phyloP scores from a whole-genome alignment of 148 eudicot species.

The Silene conica region DNA sequence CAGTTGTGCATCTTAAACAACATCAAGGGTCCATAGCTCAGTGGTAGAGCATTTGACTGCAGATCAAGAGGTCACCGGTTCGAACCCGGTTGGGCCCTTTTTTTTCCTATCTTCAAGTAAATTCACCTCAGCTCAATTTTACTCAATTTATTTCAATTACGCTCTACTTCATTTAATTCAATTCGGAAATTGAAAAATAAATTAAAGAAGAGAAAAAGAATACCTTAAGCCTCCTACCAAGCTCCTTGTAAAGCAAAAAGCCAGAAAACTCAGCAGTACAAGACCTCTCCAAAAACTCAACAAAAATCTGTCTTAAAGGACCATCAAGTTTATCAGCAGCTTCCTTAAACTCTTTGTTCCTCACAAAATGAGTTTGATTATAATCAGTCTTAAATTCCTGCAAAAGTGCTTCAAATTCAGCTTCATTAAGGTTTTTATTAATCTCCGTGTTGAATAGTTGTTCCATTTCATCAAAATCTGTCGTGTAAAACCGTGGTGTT shows the following conservation, averaged over 20 bases:
- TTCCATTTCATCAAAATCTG: conserved; percentile 98
- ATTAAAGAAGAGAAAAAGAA: too few relatives aligned
- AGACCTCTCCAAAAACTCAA: conserved; percentile 96
- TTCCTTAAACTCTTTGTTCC: conserved; percentile 93
- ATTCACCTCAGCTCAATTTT: too few relatives aligned
- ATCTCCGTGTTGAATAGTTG: conserved; percentile 76
- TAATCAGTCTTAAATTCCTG: conserved; percentile 98
- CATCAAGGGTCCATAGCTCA: conserved; percentile 29
- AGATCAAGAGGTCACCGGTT: conserved; percentile 29
- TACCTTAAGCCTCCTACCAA: conserved; percentile 36
- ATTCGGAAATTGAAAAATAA: too few relatives aligned
- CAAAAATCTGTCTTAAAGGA: conserved; percentile 77
- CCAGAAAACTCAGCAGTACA: conserved; percentile 99
- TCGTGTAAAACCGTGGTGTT: conserved; percentile 88
- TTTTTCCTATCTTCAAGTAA: too few relatives aligned
- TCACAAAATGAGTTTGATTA: conserved; percentile 94
- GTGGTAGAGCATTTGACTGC: conserved; percentile 35
- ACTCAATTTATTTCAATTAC: too few relatives aligned
- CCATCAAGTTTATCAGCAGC: conserved; percentile 89
- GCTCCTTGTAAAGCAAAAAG: conserved; percentile 87
- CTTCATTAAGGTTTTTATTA: conserved; percentile 74
- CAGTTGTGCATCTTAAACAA: not conserved
- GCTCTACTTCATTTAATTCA: too few relatives aligned
- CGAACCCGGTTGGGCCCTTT: conserved; percentile 33
- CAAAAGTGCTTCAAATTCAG: conserved; percentile 75